Evolutionary conservation across 2,329 filamentous ascomycete species (phyloP).

Genomic region (Cytospora chrysosperma): DNA sequence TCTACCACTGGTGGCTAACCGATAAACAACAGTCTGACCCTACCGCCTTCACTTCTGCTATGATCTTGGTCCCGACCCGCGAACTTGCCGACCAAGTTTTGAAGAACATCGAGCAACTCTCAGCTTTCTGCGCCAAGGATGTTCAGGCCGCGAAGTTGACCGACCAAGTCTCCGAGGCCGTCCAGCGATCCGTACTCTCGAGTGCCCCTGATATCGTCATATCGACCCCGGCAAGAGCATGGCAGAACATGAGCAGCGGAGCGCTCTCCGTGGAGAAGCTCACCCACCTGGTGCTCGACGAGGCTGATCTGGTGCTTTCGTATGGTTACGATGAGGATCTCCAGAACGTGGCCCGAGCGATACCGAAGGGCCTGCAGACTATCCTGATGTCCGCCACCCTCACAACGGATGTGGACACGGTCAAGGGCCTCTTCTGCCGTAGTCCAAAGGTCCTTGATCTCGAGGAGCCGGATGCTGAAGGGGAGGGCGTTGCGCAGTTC

Average conservation of each 20-base stretch:
- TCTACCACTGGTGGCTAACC: not conserved
- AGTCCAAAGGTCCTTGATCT: constrained; percentile 78
- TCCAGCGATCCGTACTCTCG: constrained; percentile 81
- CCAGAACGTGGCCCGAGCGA: constrained; percentile 69
- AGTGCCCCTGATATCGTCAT: constrained; percentile 87
- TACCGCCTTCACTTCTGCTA: constrained; percentile 61
- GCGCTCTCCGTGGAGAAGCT: constrained; percentile 70
- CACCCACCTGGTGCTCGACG: constrained; percentile 81
- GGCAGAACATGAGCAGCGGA: constrained; percentile 71
- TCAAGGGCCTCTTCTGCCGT: constrained; percentile 83
- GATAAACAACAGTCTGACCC: constrained; percentile 43
- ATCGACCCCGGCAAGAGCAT: constrained; percentile 83
- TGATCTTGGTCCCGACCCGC: constrained; percentile 90
- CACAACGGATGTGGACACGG: constrained; percentile 78
- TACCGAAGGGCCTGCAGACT: constrained; percentile 85
- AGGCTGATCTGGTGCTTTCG: constrained; percentile 88
- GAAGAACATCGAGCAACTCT: constrained; percentile 73
- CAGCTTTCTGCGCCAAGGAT: constrained; percentile 81
- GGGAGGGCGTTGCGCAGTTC: constrained; percentile 79
- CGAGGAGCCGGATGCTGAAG: constrained; percentile 76
- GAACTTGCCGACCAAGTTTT: constrained; percentile 92
- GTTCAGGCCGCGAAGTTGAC: constrained; percentile 82
- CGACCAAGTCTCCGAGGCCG: constrained; percentile 84
- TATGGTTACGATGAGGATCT: constrained; percentile 95
- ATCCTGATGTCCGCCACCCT: constrained; percentile 93